These are phyloP conservation scores for Rutstroemia sydowiana DNA, from an alignment of 2,329 filamentous ascomycete species.

Conservation along the genomic window DNA sequence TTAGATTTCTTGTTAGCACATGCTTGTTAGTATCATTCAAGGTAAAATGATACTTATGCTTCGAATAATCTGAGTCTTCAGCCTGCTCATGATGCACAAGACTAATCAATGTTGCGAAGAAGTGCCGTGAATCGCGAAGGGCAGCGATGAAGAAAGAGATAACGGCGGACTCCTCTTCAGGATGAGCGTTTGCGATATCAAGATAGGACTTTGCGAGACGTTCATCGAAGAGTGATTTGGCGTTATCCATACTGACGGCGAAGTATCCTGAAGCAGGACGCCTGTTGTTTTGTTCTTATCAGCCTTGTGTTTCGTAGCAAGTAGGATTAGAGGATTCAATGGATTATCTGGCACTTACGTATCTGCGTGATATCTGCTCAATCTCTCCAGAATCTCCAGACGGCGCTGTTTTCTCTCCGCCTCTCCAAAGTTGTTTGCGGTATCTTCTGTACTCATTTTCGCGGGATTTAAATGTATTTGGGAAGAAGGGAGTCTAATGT, in stretches of 20 bases:
- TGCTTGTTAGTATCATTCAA: background rate
- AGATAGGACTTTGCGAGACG: background rate
- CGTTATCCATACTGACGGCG: background rate
- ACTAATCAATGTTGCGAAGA: background rate
- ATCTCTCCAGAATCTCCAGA: background rate
- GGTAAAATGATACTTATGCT: too few relatives aligned
- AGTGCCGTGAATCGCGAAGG: background rate
- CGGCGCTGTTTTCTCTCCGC: slow-evolving; percentile 4
- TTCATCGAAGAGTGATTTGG: background rate
- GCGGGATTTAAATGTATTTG: too few relatives aligned
- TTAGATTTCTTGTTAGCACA: background rate
- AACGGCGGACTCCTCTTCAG: background rate
- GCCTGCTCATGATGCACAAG: background rate
- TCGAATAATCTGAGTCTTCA: too few relatives aligned
- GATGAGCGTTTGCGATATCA: background rate
- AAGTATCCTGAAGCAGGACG: too few relatives aligned
- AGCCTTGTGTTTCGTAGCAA: too few relatives aligned
- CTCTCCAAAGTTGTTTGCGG: background rate
- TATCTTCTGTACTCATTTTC: background rate
- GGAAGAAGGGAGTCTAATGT: too few relatives aligned
- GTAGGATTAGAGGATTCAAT: too few relatives aligned
- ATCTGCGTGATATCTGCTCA: background rate
- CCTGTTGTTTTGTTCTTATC: too few relatives aligned
- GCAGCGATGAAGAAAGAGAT: background rate
- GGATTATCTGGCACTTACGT: background rate